These are phyloP conservation scores for Pyrenula massariospora DNA, from an alignment of 495 filamentous ascomycete species.

Conservation along the genomic window DNA sequence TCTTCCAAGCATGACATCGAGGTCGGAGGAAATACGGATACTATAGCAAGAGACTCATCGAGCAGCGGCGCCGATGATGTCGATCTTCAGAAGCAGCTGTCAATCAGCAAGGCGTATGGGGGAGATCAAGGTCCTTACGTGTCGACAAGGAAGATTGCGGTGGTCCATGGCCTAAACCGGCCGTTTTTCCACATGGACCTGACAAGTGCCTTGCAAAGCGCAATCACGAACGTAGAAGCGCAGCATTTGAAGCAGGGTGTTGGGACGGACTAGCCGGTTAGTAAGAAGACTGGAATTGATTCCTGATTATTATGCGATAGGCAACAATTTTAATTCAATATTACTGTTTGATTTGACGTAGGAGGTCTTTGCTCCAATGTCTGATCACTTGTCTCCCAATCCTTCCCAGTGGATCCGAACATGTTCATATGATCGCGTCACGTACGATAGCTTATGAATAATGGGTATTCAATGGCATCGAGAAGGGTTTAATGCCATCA, in stretches of 20 bases:
- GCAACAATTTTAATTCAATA: neutral
- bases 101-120: constrained; percentile 28
- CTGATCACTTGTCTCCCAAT: too few relatives aligned
- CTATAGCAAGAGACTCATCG: constrained; percentile 19
- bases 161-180: constrained; percentile 74
- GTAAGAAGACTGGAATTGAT: constrained; percentile 43
- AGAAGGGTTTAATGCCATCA: too few relatives aligned
- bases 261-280: constrained; percentile 21
- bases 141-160: constrained; percentile 37
- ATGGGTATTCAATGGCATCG: too few relatives aligned
- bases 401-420: too few relatives aligned
- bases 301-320: constrained; percentile 19
- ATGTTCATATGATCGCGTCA: too few relatives aligned
- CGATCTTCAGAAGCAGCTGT: constrained; percentile 34
- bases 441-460: too few relatives aligned
- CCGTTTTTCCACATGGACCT: constrained; percentile 94
- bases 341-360: neutral
- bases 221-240: constrained; percentile 60
- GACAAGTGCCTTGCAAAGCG: constrained; percentile 83
- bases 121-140: constrained; percentile 18
- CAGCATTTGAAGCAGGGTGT: neutral
- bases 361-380: too few relatives aligned
- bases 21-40: constrained; percentile 19
- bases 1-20: constrained; percentile 25
- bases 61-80: constrained; percentile 12